These are phyloP conservation scores for Puccinia triticina DNA, from an alignment of 1,284 basidiomycete genomes.

Conservation along the genomic window DNA sequence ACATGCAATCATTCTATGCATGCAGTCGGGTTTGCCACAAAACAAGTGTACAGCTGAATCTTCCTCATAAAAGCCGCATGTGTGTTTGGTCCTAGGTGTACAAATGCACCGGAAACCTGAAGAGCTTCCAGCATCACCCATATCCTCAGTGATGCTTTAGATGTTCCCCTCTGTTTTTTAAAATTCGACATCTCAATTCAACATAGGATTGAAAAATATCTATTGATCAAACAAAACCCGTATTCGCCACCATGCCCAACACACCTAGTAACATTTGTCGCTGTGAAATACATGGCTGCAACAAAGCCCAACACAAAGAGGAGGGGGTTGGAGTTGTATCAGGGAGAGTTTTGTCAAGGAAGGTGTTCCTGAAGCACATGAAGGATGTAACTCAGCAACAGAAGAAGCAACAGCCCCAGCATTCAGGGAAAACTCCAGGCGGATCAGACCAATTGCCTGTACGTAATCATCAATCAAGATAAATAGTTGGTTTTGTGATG, in stretches of 20 bases:
- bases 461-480: neutral
- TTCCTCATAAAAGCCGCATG: too few relatives aligned
- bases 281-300: neutral
- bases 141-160: too few relatives aligned
- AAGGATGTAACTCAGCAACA: neutral
- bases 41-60: too few relatives aligned
- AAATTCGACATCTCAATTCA: too few relatives aligned
- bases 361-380: conserved; percentile 4
- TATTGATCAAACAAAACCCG: neutral
- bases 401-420: neutral
- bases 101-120: too few relatives aligned
- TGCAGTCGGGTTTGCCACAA: too few relatives aligned
- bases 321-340: neutral
- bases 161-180: too few relatives aligned
- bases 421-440: neutral
- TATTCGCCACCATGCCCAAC: neutral
- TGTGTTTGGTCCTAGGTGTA: too few relatives aligned
- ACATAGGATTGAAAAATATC: neutral
- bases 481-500: neutral
- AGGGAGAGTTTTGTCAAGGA: neutral
- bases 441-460: neutral
- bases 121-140: too few relatives aligned
- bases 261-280: neutral
- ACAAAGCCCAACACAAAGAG: conserved; percentile 11
- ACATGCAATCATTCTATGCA: too few relatives aligned